A percentile compares a stretch with the other conserved stretches of the same genome.
phyloP scores from a whole-genome alignment of 345 rosid species.

The Fremontodendron californicum region DNA sequence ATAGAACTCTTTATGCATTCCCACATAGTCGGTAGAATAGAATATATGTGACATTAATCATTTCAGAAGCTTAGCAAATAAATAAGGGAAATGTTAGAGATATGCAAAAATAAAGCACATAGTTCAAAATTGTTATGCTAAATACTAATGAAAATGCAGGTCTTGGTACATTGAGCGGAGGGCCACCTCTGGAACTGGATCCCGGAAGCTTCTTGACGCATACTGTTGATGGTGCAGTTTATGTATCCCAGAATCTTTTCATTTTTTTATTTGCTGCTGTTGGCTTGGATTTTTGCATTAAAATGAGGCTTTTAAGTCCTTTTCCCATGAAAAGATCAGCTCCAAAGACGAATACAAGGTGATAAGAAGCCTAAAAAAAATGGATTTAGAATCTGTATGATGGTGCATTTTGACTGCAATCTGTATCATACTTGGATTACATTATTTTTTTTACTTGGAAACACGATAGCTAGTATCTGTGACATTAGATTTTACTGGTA shows the following conservation, averaged over 20 bases:
- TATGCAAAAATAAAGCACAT: background rate
- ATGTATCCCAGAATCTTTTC: constrained; percentile 44
- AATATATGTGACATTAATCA: background rate
- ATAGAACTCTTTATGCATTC: background rate
- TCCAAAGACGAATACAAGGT: constrained; percentile 12
- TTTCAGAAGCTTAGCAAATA: background rate
- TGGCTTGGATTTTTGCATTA: constrained; percentile 56
- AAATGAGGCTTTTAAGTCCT: constrained; percentile 46
- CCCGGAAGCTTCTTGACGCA: constrained; percentile 44
- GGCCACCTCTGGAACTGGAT: constrained; percentile 57
- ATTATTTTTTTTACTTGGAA: background rate
- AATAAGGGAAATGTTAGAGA: background rate
- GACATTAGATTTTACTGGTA: background rate
- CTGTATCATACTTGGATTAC: background rate
- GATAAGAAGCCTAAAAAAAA: background rate
- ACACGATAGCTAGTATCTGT: background rate
- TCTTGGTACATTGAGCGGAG: constrained; percentile 54
- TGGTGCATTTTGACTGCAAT: background rate
- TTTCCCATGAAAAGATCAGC: constrained; percentile 37
- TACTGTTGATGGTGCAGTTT: constrained; percentile 37
- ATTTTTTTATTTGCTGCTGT: constrained; percentile 54
- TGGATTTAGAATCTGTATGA: background rate
- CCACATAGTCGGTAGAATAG: background rate
- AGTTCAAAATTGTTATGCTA: background rate
- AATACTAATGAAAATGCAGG: constrained; percentile 38